phyloP scores from a whole-genome alignment of 2,329 filamentous ascomycete species.

The Verticillium longisporum region DNA sequence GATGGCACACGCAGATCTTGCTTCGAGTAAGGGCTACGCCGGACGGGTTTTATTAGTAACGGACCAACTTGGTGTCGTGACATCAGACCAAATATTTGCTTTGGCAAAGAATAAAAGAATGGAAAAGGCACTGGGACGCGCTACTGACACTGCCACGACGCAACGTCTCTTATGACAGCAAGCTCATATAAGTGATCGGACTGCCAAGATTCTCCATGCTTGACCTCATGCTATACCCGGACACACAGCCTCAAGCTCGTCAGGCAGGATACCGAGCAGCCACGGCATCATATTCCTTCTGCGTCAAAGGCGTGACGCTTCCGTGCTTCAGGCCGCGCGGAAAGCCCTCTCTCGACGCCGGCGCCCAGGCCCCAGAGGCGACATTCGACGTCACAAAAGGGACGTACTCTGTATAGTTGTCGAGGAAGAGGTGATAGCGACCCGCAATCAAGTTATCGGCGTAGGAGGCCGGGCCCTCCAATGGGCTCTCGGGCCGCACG shows the following conservation, averaged over 20 bases:
- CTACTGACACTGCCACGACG: background rate
- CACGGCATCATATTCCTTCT: conserved; percentile 29
- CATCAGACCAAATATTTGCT: background rate
- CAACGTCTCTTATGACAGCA: background rate
- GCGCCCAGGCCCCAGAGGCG: conserved; percentile 26
- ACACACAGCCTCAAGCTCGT: background rate
- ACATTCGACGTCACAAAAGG: conserved; percentile 36
- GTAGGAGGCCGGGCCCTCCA: conserved; percentile 30
- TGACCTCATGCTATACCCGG: too few species aligned
- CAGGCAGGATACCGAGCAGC: background rate
- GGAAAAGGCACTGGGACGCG: too few species aligned
- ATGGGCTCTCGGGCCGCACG: conserved; percentile 20
- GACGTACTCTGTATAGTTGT: conserved; percentile 35
- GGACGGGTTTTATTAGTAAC: background rate
- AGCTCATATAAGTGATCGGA: background rate
- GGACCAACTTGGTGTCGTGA: background rate
- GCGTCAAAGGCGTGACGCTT: conserved; percentile 35
- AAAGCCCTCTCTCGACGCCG: conserved; percentile 27
- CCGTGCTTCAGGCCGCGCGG: conserved; percentile 40
- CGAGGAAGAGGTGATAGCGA: conserved; percentile 33
- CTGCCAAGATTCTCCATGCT: background rate
- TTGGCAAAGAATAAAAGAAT: background rate
- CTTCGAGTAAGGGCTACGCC: background rate
- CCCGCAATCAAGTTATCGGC: conserved; percentile 25
- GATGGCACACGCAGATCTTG: background rate